Conservation (phyloP, 2,329 filamentous ascomycete species). For the Cytospora piceae region DNA sequence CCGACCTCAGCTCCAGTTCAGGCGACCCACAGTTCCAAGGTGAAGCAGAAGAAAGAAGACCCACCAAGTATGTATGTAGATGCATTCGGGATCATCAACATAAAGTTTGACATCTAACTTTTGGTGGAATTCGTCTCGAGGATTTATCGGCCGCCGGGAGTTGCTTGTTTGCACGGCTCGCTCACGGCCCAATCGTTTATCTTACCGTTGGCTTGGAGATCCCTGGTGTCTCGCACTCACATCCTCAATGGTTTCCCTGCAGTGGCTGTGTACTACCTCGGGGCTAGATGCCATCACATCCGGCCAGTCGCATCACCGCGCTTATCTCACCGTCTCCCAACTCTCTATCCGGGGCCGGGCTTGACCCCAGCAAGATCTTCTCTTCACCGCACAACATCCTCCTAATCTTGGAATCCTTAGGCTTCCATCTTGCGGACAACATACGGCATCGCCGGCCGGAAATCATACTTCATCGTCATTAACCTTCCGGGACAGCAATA, state of each 20-base stretch:
- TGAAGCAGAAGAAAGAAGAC: background rate
- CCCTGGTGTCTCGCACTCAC: conserved; percentile 5
- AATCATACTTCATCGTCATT: conserved; percentile 3
- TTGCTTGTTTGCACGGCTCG: conserved; percentile 20
- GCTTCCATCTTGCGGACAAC: conserved; percentile 12
- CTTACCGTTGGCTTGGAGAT: conserved; percentile 1
- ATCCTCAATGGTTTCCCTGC: background rate
- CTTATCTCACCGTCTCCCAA: conserved; percentile 18
- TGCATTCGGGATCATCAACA: background rate
- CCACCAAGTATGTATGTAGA: background rate
- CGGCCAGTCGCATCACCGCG: conserved; percentile 15
- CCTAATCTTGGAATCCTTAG: background rate
- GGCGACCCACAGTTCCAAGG: background rate
- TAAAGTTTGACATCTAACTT: background rate
- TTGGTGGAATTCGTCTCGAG: background rate
- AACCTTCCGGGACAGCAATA: conserved; percentile 15
- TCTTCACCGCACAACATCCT: conserved; percentile 1
- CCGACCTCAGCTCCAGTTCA: conserved; percentile 13
- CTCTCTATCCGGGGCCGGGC: conserved; percentile 3
- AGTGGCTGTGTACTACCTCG: conserved; percentile 27
- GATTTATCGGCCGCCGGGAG: conserved; percentile 8
- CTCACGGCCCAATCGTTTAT: conserved; percentile 23
- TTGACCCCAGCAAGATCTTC: conserved; percentile 6
- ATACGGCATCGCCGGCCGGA: conserved; percentile 22
- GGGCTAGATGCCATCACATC: conserved; percentile 3